These are phyloP conservation scores for Juncus inflexus DNA, from an alignment of 176 grass and related monocot species.

Conservation along the genomic window DNA sequence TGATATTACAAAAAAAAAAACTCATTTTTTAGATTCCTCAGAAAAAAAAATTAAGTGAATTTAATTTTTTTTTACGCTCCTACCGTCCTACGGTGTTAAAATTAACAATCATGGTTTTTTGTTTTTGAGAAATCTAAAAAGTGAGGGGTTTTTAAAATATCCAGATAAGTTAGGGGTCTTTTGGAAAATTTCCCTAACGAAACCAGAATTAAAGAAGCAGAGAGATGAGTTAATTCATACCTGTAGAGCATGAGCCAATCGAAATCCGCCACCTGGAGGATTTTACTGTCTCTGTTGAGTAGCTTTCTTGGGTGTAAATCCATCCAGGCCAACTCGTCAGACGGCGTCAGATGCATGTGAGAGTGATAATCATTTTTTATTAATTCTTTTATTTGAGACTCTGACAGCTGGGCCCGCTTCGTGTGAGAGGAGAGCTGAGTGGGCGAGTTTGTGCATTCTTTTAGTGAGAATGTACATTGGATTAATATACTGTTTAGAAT, in stretches of 20 bases:
- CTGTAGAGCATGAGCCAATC: conserved; percentile 79
- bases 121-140: too few species aligned
- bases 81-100: too few species aligned
- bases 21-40: too few species aligned
- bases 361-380: conserved; percentile 27
- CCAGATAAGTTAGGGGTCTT: too few species aligned
- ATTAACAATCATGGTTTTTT: too few species aligned
- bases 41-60: too few species aligned
- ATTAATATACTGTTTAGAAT: not conserved
- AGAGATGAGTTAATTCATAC: not conserved
- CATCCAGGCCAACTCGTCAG: conserved; percentile 69
- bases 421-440: conserved; percentile 56
- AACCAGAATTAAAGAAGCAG: too few species aligned
- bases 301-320: conserved; percentile 44
- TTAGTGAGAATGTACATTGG: conserved; percentile 15
- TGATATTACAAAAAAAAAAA: too few species aligned
- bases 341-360: conserved; percentile 55
- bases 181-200: too few species aligned
- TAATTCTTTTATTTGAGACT: conserved; percentile 18
- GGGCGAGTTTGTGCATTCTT: conserved; percentile 70
- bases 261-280: conserved; percentile 33
- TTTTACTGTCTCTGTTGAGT: not conserved
- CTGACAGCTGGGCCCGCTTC: conserved; percentile 39
- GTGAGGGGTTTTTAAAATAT: too few species aligned
- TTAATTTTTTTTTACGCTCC: too few species aligned